Evolutionary conservation across 23 red algal genomes (phyloP), one percentile per base, ranked within the genome.

Genomic region (Gracilaria gracilis): DNA sequence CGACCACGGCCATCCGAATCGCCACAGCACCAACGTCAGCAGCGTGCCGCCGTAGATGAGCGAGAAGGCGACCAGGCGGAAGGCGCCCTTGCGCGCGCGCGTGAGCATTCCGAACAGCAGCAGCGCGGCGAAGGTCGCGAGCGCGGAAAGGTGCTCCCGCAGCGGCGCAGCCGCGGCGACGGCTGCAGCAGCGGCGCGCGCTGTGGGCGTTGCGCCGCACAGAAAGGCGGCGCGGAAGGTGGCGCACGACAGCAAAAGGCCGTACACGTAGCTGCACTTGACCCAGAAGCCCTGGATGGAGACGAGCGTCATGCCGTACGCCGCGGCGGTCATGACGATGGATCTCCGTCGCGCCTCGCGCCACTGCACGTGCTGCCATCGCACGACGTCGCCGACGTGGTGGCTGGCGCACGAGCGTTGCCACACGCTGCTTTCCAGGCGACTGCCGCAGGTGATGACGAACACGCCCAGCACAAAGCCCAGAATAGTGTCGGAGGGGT

Each of bases 261-360:
- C 93, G 69, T 95, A 95, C 15, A 95, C 93, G 38, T 95, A 95
- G 47, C 79, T 88, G 79, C 86, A 90, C 53, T 95, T 95, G 51
- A 95, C 85, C 93, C 93, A 95, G 46, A 95, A 95, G 49, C 92
- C 92, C 39, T 86, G 76, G 24, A 94, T 82, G 20, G 82, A 87
- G 13, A 88, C 40, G 14, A 94, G 31, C 25, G 92, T 88, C 75
- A 94, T 82, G 24, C 2, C 61, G 67, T 88, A 82, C 13, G 92
- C 72, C 51, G 64, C 37, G 9, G 49, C 21, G 16, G 84, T 81
- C 42, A 73, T 69, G 50, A 55, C 28, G 33, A 9, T 31, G 24
- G 81, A 53, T 20, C 6, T 80, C 19, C 71, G 87, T 15, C 9
- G 21, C 28, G 87, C 32, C 39, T 8, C 15, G 20, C 36, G 15